phyloP scores from a whole-genome alignment of 75 land plant genomes.

The Sequoiadendron giganteum region DNA sequence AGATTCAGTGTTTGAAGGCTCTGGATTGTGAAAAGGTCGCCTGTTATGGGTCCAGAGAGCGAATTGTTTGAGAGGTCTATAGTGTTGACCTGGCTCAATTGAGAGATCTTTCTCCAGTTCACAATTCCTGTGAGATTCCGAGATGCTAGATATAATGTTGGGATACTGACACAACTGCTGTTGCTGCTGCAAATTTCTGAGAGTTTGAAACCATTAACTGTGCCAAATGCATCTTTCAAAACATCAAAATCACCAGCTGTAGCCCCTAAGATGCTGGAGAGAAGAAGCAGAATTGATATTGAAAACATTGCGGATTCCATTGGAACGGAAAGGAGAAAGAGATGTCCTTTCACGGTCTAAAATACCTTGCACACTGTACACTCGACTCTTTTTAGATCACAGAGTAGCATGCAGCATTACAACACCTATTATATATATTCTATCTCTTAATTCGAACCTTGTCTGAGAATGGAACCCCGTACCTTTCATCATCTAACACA shows the following conservation, averaged over 20 bases:
- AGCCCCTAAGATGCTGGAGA: neutral
- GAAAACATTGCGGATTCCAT: neutral
- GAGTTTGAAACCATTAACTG: neutral
- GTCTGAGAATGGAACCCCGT: neutral
- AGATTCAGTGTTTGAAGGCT: neutral
- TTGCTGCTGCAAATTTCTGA: neutral
- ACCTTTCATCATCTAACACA: neutral
- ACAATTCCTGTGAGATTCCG: conserved; percentile 23
- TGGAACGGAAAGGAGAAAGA: neutral
- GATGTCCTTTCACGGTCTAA: neutral
- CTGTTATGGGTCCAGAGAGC: neutral
- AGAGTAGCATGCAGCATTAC: neutral
- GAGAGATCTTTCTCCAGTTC: conserved; percentile 34
- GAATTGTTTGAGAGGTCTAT: neutral
- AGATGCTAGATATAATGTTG: conserved; percentile 11
- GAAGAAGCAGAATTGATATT: neutral
- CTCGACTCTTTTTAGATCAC: neutral
- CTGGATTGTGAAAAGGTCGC: neutral
- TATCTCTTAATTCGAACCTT: neutral
- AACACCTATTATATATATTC: neutral
- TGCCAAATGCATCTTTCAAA: neutral
- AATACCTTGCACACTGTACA: neutral
- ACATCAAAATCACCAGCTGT: neutral
- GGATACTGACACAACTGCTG: neutral
- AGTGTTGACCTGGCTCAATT: conserved; percentile 26